Evolutionary conservation across 345 rosid species (phyloP), one percentile per base, ranked within the genome.

Genomic region (Anacardium occidentale): DNA sequence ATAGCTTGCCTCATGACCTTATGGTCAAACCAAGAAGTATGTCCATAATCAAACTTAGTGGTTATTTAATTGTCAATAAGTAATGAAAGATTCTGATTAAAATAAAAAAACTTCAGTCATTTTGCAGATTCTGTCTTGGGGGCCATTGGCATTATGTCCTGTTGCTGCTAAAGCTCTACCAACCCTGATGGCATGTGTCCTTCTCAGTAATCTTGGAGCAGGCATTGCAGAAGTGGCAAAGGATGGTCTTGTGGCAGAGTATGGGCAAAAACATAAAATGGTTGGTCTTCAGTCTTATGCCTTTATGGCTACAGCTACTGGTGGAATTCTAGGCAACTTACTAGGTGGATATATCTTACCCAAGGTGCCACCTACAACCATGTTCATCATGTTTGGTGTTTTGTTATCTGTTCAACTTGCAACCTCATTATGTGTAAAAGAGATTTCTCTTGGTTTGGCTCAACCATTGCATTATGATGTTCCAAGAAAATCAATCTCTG

Each of bases 181-280:
- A 21, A 77, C 75, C 47, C 84, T 91, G n/a, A 63, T 94, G 75
- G 83, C 87, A 15, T 86, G 79, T 81, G 90, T 84, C 32, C 80
- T 94, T 64, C 83, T 91, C 6, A 79, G 98, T 72, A 94, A 94
- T 79, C 80, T 89, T 15, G 98, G 98, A 11, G 96, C 97, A 62
- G 88, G 97, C 20, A 80, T 94, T 59, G 80, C 90, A 20, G 97
- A 94, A 83, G 97, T 94, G 11, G 92, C 96, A 13, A 83, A 86
- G 55, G 97, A 91, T 55, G 98, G 97, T 71, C 92, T 94, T 62
- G 91, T 94, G 37, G 89, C 98, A 20, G 98, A 91, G 77, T 91
- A 83, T 61, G 98, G 97, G 42, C 82, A 86, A 58, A 84, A 86
- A 72, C 84, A 83, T 66, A 72, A 64, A 68, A 78, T 81, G 14